Conservation (phyloP, 805 yeast species). For the Debaryomyces castellii region DNA sequence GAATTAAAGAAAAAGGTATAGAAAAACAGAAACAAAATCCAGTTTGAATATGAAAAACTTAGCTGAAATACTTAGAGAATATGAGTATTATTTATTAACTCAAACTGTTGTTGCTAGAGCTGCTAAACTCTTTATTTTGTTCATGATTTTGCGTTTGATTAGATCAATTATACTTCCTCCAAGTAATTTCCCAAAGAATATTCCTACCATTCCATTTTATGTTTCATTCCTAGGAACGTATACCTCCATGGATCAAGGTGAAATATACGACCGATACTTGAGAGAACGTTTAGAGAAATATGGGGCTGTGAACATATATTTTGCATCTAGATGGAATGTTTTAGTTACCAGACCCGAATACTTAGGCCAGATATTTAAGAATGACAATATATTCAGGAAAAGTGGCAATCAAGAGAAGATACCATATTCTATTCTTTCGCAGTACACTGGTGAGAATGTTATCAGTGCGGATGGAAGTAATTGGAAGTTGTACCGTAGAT, state of each 20-base stretch:
- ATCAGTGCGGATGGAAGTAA: conserved; percentile 55
- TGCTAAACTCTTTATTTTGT: neutral
- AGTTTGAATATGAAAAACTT: too few species aligned
- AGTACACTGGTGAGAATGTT: conserved; percentile 60
- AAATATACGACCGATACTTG: conserved; percentile 44
- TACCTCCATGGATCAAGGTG: conserved; percentile 47
- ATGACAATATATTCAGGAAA: conserved; percentile 52
- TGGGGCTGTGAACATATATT: conserved; percentile 60
- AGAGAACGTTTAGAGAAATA: conserved; percentile 45
- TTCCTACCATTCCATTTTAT: conserved; percentile 64
- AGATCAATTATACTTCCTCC: conserved; percentile 42
- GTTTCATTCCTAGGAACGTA: conserved; percentile 49
- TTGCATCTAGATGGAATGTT: conserved; percentile 63
- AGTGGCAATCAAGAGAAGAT: conserved; percentile 62
- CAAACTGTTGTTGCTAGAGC: neutral
- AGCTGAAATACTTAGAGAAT: neutral
- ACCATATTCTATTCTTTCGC: conserved; percentile 52
- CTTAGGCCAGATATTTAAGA: conserved; percentile 45
- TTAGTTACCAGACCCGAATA: conserved; percentile 49
- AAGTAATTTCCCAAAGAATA: conserved; percentile 47
- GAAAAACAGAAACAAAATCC: too few species aligned
- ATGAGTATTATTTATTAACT: neutral
- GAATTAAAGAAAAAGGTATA: too few species aligned
- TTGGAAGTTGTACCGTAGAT: conserved; percentile 50
- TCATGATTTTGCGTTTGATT: neutral